phyloP scores from a whole-genome alignment of 768 basidiomycete species.

The Epithele typhae region DNA sequence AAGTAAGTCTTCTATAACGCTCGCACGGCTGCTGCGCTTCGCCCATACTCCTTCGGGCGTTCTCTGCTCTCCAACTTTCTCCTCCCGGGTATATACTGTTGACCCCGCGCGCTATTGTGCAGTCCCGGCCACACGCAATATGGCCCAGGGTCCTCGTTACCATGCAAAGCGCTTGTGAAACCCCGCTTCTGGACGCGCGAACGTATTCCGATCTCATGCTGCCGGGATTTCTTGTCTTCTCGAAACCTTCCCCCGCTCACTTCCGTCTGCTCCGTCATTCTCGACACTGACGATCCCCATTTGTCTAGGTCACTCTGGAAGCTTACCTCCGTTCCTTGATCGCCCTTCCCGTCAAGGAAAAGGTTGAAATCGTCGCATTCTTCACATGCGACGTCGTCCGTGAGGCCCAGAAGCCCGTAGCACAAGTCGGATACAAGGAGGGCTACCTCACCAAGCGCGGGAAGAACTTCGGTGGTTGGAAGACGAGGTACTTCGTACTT shows the following conservation, averaged over 20 bases:
- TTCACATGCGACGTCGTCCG: constrained; percentile 86
- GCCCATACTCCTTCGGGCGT: no score
- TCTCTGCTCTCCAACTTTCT: no score
- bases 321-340: constrained; percentile 83
- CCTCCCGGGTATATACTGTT: no score
- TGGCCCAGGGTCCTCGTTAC: no score
- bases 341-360: constrained; percentile 77
- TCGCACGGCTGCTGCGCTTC: no score
- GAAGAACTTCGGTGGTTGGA: constrained; percentile 98
- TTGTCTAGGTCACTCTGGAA: constrained; percentile 66
- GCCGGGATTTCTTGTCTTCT: no score
- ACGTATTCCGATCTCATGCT: no score
- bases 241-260: not conserved
- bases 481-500: constrained; percentile 91
- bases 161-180: no score
- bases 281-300: constrained; percentile 7
- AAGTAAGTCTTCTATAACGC: no score
- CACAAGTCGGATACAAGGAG: constrained; percentile 84
- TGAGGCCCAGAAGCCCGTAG: constrained; percentile 69
- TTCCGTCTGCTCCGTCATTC: not conserved
- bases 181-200: no score
- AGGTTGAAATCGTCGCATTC: constrained; percentile 87
- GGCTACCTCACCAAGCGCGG: constrained; percentile 95
- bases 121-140: no score
- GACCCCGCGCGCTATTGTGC: no score